Base-by-base conservation (phyloP, 805 yeast species). In the Lipomyces anomalus region DNA sequence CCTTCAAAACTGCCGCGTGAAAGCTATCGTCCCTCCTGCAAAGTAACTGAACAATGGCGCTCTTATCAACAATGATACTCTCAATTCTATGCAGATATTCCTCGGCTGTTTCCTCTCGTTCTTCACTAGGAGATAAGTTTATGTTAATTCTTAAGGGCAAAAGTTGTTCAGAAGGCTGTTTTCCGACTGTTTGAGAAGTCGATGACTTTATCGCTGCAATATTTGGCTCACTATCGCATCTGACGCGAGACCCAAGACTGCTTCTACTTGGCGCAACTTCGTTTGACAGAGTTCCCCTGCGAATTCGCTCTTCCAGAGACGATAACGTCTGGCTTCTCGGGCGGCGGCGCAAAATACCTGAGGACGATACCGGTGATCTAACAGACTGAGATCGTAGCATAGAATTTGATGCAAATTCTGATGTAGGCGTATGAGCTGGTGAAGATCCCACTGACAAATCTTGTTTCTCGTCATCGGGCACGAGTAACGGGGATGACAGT, bases 21-120 rank as follows among this genome's bases (percentile, higher is more conserved):
- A 65, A 63, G 6, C 40, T 50, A 4, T 47, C 50, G 22, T 68
- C 69, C 4, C 59, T 56, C 23, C 56, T 44, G 2, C 70, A 51
- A 18, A 72, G 52, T 13, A 64, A 43, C 1, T 63, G 55, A 3
- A 66, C 57, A n/a, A 38, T 52, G 23, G 37, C 61, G 35, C 53
- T 53, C 1, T 47, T 45, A 24, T 52, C 51, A 17, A 54, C 24
- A 6, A 45, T n/a, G n/a, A n/a, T 33, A 7, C 42, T 30, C 40
- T 53, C 44, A 13, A 71, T 34, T 16, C 66, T 47, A 2, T 58
- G 56, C 17, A 72, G 56, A 49, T 66, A 70, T 2, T 59, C 57
- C 3, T 42, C 46, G 1, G 70, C 64, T 1, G 63, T 51, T 37
- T 68, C 72, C 6, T 52, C 56, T 2, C 57, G 58, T 22, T 43